These are phyloP conservation scores for Teunomyces atbi DNA, from an alignment of 805 yeast genomes.

Conservation along the genomic window DNA sequence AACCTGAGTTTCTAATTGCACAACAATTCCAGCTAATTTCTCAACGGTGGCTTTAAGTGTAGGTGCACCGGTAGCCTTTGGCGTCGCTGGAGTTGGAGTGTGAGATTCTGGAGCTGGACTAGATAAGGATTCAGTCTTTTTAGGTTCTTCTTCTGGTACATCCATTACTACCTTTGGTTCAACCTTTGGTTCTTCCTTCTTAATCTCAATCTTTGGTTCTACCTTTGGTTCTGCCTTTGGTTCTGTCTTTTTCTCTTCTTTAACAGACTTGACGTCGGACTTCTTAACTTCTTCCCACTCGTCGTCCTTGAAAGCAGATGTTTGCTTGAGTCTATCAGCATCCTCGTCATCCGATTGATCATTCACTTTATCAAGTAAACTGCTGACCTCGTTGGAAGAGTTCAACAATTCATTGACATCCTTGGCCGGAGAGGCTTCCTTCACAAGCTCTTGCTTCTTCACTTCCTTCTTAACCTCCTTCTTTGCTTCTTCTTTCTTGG, in stretches of 20 bases:
- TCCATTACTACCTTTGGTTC: constrained; percentile 8
- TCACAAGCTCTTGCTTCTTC: constrained; percentile 6
- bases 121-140: background rate
- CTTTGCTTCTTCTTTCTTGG: constrained; percentile 14
- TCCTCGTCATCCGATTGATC: constrained; percentile 41
- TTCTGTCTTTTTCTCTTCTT: background rate
- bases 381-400: constrained; percentile 33
- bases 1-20: constrained; percentile 56
- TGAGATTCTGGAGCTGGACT: constrained; percentile 10
- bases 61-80: constrained; percentile 41
- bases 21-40: constrained; percentile 57
- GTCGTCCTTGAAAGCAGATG: constrained; percentile 22
- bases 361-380: constrained; percentile 36
- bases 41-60: constrained; percentile 74
- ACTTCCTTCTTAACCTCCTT: constrained; percentile 8
- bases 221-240: background rate
- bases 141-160: background rate
- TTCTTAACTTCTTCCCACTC: constrained; percentile 42
- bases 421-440: constrained; percentile 15
- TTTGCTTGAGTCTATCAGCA: constrained; percentile 15
- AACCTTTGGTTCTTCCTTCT: constrained; percentile 6
- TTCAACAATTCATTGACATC: constrained; percentile 40
- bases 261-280: constrained; percentile 12
- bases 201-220: background rate
- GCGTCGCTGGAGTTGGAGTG: constrained; percentile 10